Percentiles rank a stretch among this genome's conserved stretches.
These are phyloP conservation scores for Trametes cubensis DNA, from an alignment of 768 basidiomycete genomes.

Conservation along the genomic window DNA sequence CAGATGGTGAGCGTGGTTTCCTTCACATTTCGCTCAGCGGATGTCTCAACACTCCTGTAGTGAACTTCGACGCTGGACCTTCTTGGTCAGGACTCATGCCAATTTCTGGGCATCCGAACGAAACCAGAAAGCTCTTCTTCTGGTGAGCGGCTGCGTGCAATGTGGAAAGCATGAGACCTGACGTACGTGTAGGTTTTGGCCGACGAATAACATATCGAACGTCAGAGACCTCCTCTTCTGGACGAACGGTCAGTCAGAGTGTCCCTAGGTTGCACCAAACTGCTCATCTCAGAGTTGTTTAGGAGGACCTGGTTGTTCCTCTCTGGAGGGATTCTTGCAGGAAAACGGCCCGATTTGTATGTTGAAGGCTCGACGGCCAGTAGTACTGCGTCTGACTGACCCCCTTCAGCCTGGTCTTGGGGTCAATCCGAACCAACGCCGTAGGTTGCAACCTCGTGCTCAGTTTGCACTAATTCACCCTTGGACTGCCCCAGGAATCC, in stretches of 20 bases:
- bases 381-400: constrained; percentile 1
- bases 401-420: constrained; percentile 52
- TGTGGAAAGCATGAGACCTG: background rate
- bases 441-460: constrained; percentile 30
- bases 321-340: constrained; percentile 69
- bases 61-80: constrained; percentile 41
- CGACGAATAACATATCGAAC: constrained; percentile 35
- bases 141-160: constrained; percentile 17
- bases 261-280: background rate
- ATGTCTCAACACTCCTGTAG: constrained; percentile 20
- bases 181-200: constrained; percentile 35
- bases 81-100: constrained; percentile 38
- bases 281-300: background rate
- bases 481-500: constrained; percentile 42
- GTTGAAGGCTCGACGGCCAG: constrained; percentile 32
- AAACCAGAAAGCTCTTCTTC: constrained; percentile 48
- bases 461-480: background rate
- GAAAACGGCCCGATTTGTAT: constrained; percentile 63
- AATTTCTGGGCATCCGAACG: constrained; percentile 36
- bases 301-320: constrained; percentile 76
- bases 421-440: constrained; percentile 61
- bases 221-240: constrained; percentile 36
- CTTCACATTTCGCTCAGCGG: background rate
- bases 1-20: constrained; percentile 29
- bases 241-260: constrained; percentile 36